Evolutionary conservation across 306 rosid genomes (phyloP).

Genomic region (Fagus sylvatica): DNA sequence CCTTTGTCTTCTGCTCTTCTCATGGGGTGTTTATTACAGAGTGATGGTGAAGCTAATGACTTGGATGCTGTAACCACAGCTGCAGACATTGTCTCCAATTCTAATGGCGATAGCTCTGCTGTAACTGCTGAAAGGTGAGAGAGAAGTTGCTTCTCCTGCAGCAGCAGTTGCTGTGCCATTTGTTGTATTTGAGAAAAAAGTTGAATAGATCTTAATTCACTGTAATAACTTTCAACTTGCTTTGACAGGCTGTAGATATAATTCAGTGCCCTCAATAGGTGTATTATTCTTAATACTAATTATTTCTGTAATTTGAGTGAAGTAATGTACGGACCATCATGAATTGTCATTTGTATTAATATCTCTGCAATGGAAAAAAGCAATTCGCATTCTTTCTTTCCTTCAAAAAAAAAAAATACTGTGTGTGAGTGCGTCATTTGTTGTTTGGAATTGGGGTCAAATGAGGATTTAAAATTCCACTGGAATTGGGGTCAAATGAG

Average conservation of each 20-base stretch:
- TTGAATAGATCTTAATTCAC: constrained; percentile 4
- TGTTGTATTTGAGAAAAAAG: background rate
- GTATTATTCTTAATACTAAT: background rate
- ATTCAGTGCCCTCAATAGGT: background rate
- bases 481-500: no score
- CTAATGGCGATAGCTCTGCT: constrained; percentile 22
- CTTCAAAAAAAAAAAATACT: no score
- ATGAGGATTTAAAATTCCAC: no score
- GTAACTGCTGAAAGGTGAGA: constrained; percentile 15
- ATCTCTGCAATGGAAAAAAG: background rate
- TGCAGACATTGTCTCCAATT: constrained; percentile 8
- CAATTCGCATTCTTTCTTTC: background rate
- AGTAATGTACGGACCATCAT: background rate
- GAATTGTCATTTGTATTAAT: background rate
- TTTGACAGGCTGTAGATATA: constrained; percentile 14
- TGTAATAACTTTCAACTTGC: background rate
- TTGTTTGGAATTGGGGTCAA: no score
- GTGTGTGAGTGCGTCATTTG: no score
- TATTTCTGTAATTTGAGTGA: background rate
- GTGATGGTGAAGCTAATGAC: constrained; percentile 30
- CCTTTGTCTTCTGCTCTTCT: background rate
- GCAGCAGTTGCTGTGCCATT: background rate
- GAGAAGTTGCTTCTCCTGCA: background rate
- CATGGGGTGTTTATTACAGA: constrained; percentile 18
- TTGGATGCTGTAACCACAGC: constrained; percentile 12